Evolutionary conservation across 192 early-diverging fungal genomes (phyloP).

Genomic region (Backusella parvicylindrica): DNA sequence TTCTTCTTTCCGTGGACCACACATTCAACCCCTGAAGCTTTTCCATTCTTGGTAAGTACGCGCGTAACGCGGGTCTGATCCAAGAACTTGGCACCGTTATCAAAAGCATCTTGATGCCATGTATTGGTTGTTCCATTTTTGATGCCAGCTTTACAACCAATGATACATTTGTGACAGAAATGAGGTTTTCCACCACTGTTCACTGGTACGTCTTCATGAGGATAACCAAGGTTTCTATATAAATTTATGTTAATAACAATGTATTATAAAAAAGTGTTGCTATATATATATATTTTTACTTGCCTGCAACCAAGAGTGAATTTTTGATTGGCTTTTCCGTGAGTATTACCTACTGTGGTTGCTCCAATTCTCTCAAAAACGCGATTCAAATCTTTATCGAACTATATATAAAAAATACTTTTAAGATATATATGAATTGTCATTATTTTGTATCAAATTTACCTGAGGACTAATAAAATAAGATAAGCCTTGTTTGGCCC

Average conservation of each 20-base stretch:
- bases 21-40: slow-evolving; percentile 54
- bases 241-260: neutral
- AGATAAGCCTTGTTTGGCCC: slow-evolving; percentile 57
- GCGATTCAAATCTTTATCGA: slow-evolving; percentile 45
- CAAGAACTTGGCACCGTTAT: slow-evolving; percentile 59
- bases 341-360: slow-evolving; percentile 41
- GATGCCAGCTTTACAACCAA: slow-evolving; percentile 66
- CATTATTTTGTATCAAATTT: neutral
- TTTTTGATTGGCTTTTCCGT: slow-evolving; percentile 59
- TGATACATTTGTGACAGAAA: slow-evolving; percentile 58
- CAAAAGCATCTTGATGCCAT: slow-evolving; percentile 67
- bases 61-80: slow-evolving; percentile 52
- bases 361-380: slow-evolving; percentile 57
- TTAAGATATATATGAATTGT: slow-evolving; percentile 1
- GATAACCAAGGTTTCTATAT: slow-evolving; percentile 54
- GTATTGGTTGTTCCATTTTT: slow-evolving; percentile 68
- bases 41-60: slow-evolving; percentile 52
- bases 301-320: slow-evolving; percentile 62
- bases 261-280: neutral
- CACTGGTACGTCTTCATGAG: slow-evolving; percentile 56
- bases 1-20: slow-evolving; percentile 23
- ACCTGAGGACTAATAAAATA: slow-evolving; percentile 48
- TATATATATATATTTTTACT: neutral
- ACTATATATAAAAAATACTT: slow-evolving; percentile 12
- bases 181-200: slow-evolving; percentile 55